Conservation (phyloP, 1,139 yeast genomes). For the Saccharomyces uvarum region DNA sequence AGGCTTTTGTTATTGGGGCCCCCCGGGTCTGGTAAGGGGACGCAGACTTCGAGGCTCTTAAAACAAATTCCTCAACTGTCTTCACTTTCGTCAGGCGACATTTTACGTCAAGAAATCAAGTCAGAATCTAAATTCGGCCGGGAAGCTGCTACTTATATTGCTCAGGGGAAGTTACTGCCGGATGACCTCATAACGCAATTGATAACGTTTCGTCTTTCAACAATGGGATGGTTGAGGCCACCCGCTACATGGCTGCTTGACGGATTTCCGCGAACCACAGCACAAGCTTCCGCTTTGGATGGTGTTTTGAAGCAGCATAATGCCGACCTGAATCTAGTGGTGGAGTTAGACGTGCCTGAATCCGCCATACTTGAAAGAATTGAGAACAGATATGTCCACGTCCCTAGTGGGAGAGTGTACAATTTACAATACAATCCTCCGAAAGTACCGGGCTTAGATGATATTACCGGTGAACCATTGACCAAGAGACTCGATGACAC, state of each 20-base stretch:
- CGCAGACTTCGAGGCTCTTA: conserved; percentile 63
- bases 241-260: conserved; percentile 66
- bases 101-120: conserved; percentile 61
- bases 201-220: conserved; percentile 44
- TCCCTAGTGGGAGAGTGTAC: conserved; percentile 78
- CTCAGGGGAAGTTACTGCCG: conserved; percentile 63
- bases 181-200: conserved; percentile 61
- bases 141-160: conserved; percentile 50
- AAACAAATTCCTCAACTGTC: conserved; percentile 42
- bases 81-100: conserved; percentile 76
- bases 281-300: conserved; percentile 61
- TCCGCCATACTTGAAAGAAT: conserved; percentile 70
- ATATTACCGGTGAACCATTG: conserved; percentile 80
- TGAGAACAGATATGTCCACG: conserved; percentile 78
- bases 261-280: conserved; percentile 79
- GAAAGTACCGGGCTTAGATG: conserved; percentile 69
- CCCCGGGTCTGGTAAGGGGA: conserved; percentile 93
- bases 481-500: conserved; percentile 77
- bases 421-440: conserved; percentile 87
- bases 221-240: conserved; percentile 41
- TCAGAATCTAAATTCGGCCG: conserved; percentile 49
- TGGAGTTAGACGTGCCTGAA: conserved; percentile 78
- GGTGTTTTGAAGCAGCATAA: conserved; percentile 36
- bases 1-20: conserved; percentile 76
- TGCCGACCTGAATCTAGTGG: conserved; percentile 63